Base-by-base conservation (phyloP, 2,329 filamentous ascomycete genomes). In the Penicillium sclerotiorum region DNA sequence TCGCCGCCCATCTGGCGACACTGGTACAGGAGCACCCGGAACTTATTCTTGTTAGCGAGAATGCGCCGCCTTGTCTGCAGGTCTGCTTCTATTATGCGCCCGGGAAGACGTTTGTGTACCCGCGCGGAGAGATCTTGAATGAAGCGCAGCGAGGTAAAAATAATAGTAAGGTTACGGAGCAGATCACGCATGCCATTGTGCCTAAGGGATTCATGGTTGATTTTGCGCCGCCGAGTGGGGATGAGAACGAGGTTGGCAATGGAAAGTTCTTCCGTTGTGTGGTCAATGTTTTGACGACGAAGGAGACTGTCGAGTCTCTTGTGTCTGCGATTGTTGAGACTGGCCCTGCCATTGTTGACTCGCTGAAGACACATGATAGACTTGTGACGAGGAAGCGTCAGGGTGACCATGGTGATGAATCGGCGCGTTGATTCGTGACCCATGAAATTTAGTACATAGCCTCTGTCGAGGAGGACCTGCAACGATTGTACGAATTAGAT, bases 1-100 rank as follows among this genome's bases (percentile, higher is more conserved):
- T 84, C 52, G 91, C 91, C 0, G 76, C 79, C 4, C 80, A 89
- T 59, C 77, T 97, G n/a, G 83, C 87, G 1, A 66, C 65, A 0
- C 70, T 85, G 1, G 66, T 96, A 2, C 70, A 76, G 5, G 39
- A 73, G 12, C 77, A 79, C 35, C 66, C 73, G 0, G 76, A 89
- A 59, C 88, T 97, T 60, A 74, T 82, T 15, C 77, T 95, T 13
- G 82, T 96, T 3, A 89, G 85, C 9, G 79, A 83, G 48, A 86
- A 88, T 61, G 89, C 90, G 21, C 86, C 92, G 39, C 89, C 90
- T 0, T 97, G 93, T 72, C 75, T 96, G 67, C 94, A 97, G 73
- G 88, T 97, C 18, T 96, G 93, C 76, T 97, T 97, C 70, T 96
- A 96, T 69, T 91, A 89, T 63, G 84, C 86, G 0, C 83, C 83